phyloP scores from a whole-genome alignment of 148 eudicot genomes.

The Diospyros kaki region DNA sequence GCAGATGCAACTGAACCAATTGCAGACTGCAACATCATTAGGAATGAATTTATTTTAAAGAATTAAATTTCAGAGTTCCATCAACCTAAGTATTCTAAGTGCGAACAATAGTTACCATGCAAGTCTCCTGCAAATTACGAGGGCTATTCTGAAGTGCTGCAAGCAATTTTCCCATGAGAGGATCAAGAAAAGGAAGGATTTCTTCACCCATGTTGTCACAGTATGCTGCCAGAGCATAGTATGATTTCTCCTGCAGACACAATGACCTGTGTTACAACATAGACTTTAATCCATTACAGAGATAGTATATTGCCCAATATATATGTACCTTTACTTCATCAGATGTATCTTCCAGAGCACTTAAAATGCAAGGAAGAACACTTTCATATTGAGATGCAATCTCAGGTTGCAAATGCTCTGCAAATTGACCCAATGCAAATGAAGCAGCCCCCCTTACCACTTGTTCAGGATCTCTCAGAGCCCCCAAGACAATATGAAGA shows the following conservation, averaged over 20 bases:
- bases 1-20: conserved; percentile 97
- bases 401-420: conserved; percentile 96
- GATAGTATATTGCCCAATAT: not conserved
- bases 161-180: conserved; percentile 83
- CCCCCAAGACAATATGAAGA: conserved; percentile 85
- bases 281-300: conserved; percentile 3
- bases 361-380: conserved; percentile 83
- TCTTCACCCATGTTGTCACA: conserved; percentile 96
- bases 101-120: conserved; percentile 64
- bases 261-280: conserved; percentile 8
- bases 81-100: not conserved
- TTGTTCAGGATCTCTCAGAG: conserved; percentile 89
- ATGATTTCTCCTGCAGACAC: conserved; percentile 79
- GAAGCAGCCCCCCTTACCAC: conserved; percentile 97
- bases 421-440: conserved; percentile 92
- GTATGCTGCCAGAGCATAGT: conserved; percentile 94
- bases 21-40: conserved; percentile 61
- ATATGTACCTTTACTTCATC: conserved; percentile 85
- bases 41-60: conserved; percentile 10
- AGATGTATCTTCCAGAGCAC: conserved; percentile 80
- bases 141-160: conserved; percentile 77
- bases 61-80: conserved; percentile 5
- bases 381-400: conserved; percentile 82
- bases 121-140: conserved; percentile 87
- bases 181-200: conserved; percentile 84